phyloP scores from a whole-genome alignment of 257 asterid species.

The Rhazya stricta region DNA sequence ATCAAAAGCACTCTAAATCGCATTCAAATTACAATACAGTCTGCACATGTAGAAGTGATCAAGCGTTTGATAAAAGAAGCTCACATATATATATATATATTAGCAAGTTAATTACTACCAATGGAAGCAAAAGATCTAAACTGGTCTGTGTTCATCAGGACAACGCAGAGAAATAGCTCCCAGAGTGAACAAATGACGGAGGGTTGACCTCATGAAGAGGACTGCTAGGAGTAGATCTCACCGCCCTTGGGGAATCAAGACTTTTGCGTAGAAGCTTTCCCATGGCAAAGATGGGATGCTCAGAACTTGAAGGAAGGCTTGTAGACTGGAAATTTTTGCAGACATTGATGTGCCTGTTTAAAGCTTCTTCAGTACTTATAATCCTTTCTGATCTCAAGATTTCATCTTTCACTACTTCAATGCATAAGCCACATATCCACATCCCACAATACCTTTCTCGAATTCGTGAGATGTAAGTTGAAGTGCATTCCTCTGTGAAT shows the following conservation, averaged over 20 bases:
- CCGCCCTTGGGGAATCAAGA: constrained; percentile 22
- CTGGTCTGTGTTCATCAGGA: not conserved
- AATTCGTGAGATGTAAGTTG: constrained; percentile 15
- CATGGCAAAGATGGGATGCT: constrained; percentile 23
- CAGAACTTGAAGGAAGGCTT: constrained; percentile 8
- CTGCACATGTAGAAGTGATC: not conserved
- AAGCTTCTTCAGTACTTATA: constrained; percentile 16
- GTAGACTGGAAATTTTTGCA: constrained; percentile 22
- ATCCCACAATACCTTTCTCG: constrained; percentile 23
- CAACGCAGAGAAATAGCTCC: constrained; percentile 6
- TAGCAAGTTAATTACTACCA: not conserved
- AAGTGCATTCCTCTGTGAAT: constrained; percentile 29
- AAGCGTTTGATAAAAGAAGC: not conserved
- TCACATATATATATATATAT: not conserved
- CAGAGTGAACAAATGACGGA: constrained; percentile 7
- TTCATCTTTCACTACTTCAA: constrained; percentile 27
- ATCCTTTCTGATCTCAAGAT: constrained; percentile 18
- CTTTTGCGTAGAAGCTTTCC: constrained; percentile 23
- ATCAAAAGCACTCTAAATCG: not conserved
- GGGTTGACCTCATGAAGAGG: constrained; percentile 16
- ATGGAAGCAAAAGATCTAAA: not conserved
- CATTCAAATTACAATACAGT: not conserved
- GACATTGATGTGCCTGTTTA: constrained; percentile 21
- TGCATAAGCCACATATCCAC: constrained; percentile 28
- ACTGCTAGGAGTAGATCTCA: constrained; percentile 8